Percentiles rank a stretch among this genome's conserved stretches.
phyloP scores from a whole-genome alignment of 1,284 basidiomycete genomes.

The Veloboletus limbatus region DNA sequence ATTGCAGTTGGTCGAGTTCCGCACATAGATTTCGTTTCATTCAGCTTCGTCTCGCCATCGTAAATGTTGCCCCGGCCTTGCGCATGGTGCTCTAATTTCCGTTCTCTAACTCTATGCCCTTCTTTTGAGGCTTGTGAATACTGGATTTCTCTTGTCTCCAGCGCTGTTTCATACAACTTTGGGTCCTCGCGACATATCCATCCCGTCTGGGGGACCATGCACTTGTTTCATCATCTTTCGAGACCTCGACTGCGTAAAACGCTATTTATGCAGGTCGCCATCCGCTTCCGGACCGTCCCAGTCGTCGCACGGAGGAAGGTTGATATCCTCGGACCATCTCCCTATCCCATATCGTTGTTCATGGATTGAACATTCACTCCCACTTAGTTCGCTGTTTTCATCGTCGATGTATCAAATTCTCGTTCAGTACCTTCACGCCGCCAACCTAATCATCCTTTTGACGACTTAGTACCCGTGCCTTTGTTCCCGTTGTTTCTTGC shows the following conservation, averaged over 20 bases:
- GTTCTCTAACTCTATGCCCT: conserved; percentile 36
- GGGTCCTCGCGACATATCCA: conserved; percentile 57
- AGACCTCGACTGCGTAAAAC: conserved; percentile 34
- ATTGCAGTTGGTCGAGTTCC: conserved; percentile 21
- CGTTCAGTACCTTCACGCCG: conserved; percentile 31
- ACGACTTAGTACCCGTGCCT: conserved; percentile 31
- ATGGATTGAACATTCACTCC: conserved; percentile 38
- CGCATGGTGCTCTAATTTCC: conserved; percentile 34
- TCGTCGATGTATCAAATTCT: conserved; percentile 36
- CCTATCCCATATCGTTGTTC: conserved; percentile 33
- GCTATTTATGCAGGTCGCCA: conserved; percentile 34
- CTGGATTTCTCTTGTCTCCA: conserved; percentile 33
- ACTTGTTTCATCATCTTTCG: conserved; percentile 33
- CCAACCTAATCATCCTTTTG: conserved; percentile 37
- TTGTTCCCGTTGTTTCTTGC: conserved; percentile 35
- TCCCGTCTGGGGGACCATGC: conserved; percentile 48
- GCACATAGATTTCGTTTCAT: conserved; percentile 27
- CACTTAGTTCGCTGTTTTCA: conserved; percentile 26
- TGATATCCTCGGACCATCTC: conserved; percentile 36
- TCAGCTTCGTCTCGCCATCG: conserved; percentile 20
- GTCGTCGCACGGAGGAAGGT: conserved; percentile 23
- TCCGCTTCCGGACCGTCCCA: conserved; percentile 19
- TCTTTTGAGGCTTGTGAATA: conserved; percentile 36
- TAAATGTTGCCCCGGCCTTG: conserved; percentile 27
- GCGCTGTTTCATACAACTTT: conserved; percentile 28